Evolutionary conservation across 495 filamentous ascomycete genomes (phyloP).

Genomic region (Lasiosphaeria miniovina): DNA sequence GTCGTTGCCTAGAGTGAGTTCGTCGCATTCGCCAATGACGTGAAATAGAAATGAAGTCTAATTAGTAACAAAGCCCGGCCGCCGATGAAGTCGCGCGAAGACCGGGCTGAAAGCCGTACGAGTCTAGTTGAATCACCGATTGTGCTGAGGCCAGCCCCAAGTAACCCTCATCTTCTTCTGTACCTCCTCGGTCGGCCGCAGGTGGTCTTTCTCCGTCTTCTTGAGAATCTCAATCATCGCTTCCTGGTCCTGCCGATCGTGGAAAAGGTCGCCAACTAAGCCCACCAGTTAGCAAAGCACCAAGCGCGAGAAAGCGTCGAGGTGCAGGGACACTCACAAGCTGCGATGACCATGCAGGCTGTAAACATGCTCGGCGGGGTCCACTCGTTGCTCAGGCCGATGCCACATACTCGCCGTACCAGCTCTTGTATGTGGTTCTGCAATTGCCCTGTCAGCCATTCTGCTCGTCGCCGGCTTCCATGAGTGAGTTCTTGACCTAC

Average conservation of each 20-base stretch:
- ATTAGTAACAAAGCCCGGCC: too few relatives aligned
- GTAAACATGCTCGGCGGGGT: conserved; percentile 54
- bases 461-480: not conserved
- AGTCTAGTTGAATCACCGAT: too few relatives aligned
- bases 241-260: conserved; percentile 37
- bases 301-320: not conserved
- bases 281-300: conserved; percentile 3
- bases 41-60: too few relatives aligned
- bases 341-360: conserved; percentile 51
- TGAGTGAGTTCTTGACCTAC: not conserved
- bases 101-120: too few relatives aligned
- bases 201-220: conserved; percentile 42
- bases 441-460: not conserved
- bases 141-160: not conserved
- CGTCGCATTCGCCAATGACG: too few relatives aligned
- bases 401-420: conserved; percentile 50
- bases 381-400: conserved; percentile 48
- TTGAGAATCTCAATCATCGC: conserved; percentile 37
- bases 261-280: conserved; percentile 49
- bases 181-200: conserved; percentile 41
- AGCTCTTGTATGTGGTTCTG: conserved; percentile 42
- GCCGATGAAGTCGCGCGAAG: too few relatives aligned
- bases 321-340: conserved; percentile 37
- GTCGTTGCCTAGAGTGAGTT: too few relatives aligned
- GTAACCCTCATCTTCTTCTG: conserved; percentile 34